Evolutionary conservation across 306 rosid species (phyloP).

Genomic region (Sesbania bispinosa): DNA sequence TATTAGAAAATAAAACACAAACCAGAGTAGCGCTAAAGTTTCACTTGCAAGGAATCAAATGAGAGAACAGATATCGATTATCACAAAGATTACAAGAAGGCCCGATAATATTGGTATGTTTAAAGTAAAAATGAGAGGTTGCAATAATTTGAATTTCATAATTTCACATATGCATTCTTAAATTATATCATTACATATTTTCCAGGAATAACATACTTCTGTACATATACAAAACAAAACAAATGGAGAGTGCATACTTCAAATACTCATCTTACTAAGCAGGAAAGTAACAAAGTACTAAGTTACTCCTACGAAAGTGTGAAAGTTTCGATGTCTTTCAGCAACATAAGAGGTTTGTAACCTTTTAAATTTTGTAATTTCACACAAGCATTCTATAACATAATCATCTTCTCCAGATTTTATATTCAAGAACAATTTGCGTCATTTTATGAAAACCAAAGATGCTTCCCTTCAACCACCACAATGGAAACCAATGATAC

Average conservation of each 20-base stretch:
- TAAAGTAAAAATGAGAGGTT: not conserved
- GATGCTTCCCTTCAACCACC: not conserved
- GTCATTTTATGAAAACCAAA: not conserved
- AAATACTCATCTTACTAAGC: not conserved
- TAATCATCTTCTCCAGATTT: not conserved
- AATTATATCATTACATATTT: not conserved
- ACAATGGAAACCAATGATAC: not conserved
- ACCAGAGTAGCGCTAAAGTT: not conserved
- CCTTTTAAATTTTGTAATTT: not conserved
- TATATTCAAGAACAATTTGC: not conserved
- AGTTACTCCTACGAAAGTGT: not conserved
- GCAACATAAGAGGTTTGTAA: not conserved
- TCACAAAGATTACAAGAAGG: not conserved
- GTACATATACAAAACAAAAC: not conserved
- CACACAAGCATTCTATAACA: slow-evolving; percentile 6
- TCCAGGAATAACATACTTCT: not conserved
- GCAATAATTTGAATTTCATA: not conserved
- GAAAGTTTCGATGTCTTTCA: not conserved
- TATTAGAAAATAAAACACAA: not conserved
- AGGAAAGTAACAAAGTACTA: not conserved
- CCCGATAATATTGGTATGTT: not conserved
- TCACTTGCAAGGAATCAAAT: not conserved
- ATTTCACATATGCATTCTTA: not conserved
- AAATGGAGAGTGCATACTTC: not conserved
- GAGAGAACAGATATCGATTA: not conserved